Conservation (phyloP, 306 rosid genomes). For the Parietaria judaica region DNA sequence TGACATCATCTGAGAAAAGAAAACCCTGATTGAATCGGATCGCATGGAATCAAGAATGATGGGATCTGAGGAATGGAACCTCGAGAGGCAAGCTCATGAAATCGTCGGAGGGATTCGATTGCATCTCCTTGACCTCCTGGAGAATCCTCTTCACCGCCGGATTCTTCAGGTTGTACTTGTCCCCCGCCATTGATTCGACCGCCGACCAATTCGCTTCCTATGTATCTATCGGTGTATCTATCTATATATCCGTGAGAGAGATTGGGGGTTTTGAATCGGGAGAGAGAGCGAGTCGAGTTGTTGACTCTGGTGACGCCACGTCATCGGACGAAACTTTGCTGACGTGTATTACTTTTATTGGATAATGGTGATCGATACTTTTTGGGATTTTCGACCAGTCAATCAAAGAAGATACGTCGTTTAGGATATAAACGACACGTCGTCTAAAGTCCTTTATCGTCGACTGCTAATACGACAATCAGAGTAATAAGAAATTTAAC, state of each 20-base stretch:
- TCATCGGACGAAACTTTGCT: conserved; percentile 5
- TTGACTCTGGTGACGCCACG: conserved; percentile 27
- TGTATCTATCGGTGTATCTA: not conserved
- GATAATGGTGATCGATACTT: not conserved
- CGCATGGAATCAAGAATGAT: not conserved
- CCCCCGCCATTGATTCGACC: conserved; percentile 45
- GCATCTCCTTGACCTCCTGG: conserved; percentile 93
- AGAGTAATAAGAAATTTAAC: too few relatives aligned
- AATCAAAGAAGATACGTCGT: conserved; percentile 22
- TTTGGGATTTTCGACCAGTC: not conserved
- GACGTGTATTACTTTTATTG: conserved; percentile 31
- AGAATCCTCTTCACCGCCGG: conserved; percentile 93
- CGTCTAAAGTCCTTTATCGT: too few relatives aligned
- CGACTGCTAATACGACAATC: too few relatives aligned
- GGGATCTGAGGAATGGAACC: conserved; percentile 28
- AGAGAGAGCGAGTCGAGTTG: not conserved
- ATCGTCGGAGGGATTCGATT: conserved; percentile 85
- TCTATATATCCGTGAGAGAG: not conserved
- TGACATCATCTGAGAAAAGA: too few relatives aligned
- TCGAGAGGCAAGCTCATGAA: conserved; percentile 95
- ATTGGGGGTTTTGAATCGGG: not conserved
- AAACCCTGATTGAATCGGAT: too few relatives aligned
- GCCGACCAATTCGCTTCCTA: not conserved
- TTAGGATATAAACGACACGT: too few relatives aligned
- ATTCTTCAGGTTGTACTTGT: conserved; percentile 77